Evolutionary conservation across 1,139 yeast species (phyloP), one percentile per base, ranked within the genome.

Genomic region (Sugiyamaella pinicola): DNA sequence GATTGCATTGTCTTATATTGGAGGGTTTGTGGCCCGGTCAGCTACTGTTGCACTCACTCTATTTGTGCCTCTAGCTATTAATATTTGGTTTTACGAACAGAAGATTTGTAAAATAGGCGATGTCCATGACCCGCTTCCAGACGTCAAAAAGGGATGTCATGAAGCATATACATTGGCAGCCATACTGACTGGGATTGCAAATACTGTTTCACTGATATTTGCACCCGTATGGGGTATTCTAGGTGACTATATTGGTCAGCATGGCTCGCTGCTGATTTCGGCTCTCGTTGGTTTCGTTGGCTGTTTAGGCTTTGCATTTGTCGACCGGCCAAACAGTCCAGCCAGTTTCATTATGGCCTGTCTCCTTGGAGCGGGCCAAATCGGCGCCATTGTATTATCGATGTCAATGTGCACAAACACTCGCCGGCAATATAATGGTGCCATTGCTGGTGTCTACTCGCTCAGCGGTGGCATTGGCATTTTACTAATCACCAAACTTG

Each of bases 401-500:
- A 72, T 77, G 74, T 71, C 78, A 1, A 62, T 75, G 48, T 72
- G 75, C 51, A 77, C 82, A 0, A 77, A 74, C 51, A 67, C 69
- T 28, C 70, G 73, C 18, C 67, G 75, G 24, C 69, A 64, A 62
- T 64, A 73, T 53, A 79, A 82, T 52, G 93, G 93, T 4, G 77
- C 87, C 4, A 76, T 85, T 40, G 79, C 85, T 54, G 93, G 93
- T 1, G 79, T 84, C 6, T 84, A 82, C 64, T 79, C 85, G 15
- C 76, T 85, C 52, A 73, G 78, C 60, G 90, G 90, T 7, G 89
- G 88, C 1, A 51, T 82, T n/a, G 93, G 93, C 1, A 83, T 85
- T 22, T 68, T 85, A 54, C 53, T 82, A 1, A 71, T 84, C 21
- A 77, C 84, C 38, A 79, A 80, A 60, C 47, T 83, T 12, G 91